Conservation (phyloP, 441 rosid genomes). For the Brassica balearica region DNA sequence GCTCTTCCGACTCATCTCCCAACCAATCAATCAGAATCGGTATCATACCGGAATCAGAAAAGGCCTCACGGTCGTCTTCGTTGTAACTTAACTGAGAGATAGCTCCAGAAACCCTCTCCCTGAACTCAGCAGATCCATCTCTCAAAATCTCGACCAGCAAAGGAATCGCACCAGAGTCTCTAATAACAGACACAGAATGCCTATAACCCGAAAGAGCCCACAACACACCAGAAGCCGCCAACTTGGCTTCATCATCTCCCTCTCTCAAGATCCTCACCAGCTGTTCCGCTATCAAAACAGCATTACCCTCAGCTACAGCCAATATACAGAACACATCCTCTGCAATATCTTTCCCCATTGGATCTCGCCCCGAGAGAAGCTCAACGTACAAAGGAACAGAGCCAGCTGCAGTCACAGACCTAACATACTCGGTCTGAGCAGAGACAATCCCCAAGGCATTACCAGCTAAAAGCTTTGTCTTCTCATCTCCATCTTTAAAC, state of each 20-base stretch:
- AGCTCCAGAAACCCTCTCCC: conserved; percentile 56
- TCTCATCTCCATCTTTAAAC: conserved; percentile 53
- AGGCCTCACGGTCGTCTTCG: conserved; percentile 51
- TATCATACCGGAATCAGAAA: conserved; percentile 53
- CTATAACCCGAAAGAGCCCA: conserved; percentile 64
- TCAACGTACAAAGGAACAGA: conserved; percentile 66
- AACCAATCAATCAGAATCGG: conserved; percentile 53
- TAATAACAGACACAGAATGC: conserved; percentile 54
- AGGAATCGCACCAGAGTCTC: conserved; percentile 67
- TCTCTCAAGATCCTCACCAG: conserved; percentile 65
- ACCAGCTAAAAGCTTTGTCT: conserved; percentile 54
- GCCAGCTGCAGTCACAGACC: conserved; percentile 64
- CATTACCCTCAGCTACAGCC: conserved; percentile 64
- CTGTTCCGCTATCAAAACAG: conserved; percentile 55
- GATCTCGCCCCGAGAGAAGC: conserved; percentile 62
- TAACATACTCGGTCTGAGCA: conserved; percentile 57
- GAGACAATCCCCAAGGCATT: conserved; percentile 66
- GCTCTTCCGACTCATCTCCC: conserved; percentile 54
- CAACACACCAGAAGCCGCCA: conserved; percentile 62
- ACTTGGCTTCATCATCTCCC: conserved; percentile 57
- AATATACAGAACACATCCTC: conserved; percentile 66
- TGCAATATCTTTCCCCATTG: conserved; percentile 60
- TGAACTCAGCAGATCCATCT: conserved; percentile 48
- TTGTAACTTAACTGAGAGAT: conserved; percentile 63
- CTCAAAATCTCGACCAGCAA: conserved; percentile 53